Conservation (phyloP, 768 basidiomycete genomes). For the Symmetrospora coprosmae region DNA sequence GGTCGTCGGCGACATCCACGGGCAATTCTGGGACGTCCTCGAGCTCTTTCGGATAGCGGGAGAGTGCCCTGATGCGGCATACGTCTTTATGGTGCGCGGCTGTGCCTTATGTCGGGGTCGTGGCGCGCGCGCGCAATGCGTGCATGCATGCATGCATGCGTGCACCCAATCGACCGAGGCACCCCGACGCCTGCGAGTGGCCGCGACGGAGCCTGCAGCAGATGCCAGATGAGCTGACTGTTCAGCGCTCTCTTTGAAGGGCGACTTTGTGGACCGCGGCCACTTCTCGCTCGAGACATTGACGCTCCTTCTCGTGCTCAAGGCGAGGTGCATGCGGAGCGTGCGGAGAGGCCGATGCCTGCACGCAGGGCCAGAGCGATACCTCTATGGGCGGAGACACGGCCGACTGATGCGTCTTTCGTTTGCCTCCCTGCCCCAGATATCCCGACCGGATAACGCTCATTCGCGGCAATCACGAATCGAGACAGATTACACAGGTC, state of each 20-base stretch:
- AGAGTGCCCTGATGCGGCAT: conserved; percentile 31
- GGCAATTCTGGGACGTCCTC: conserved; percentile 69
- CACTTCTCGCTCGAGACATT: conserved; percentile 94
- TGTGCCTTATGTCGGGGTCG: conserved; percentile 36
- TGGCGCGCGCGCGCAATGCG: conserved; percentile 37
- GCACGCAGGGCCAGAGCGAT: neutral
- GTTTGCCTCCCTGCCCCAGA: conserved; percentile 42
- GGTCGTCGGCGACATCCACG: conserved; percentile 43
- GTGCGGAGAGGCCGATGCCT: conserved; percentile 14
- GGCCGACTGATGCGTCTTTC: too few species aligned
- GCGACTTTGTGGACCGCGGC: conserved; percentile 93
- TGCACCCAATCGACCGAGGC: too few species aligned
- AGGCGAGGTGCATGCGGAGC: conserved; percentile 77
- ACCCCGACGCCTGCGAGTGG: too few species aligned
- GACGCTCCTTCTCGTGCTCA: conserved; percentile 69
- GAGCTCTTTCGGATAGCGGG: conserved; percentile 45
- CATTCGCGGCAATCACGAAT: conserved; percentile 89
- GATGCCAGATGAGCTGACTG: too few species aligned
- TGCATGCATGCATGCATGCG: conserved; percentile 30
- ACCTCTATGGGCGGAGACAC: neutral
- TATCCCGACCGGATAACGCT: conserved; percentile 87
- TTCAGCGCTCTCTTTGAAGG: too few species aligned
- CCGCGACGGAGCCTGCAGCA: too few species aligned
- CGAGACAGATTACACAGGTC: conserved; percentile 91
- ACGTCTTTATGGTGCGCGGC: conserved; percentile 36